phyloP scores from a whole-genome alignment of 345 rosid species.

The Capsella bursapastoris region DNA sequence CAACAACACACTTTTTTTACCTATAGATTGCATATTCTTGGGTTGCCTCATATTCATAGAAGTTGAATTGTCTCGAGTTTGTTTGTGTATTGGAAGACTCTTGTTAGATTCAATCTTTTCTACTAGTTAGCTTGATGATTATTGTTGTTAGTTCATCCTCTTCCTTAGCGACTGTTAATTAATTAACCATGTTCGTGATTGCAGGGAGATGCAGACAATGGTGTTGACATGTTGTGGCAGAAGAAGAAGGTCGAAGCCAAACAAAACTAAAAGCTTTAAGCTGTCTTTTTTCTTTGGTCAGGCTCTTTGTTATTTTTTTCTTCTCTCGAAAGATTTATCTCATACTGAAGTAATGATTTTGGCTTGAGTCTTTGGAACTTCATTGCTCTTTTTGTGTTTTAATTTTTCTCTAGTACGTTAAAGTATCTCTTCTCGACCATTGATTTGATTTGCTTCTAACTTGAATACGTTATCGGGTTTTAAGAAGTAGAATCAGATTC shows the following conservation, averaged over 20 bases:
- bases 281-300: not conserved
- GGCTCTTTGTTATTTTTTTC: not conserved
- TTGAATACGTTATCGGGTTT: not conserved
- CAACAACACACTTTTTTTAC: not conserved
- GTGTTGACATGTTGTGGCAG: constrained; percentile 64
- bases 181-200: not conserved
- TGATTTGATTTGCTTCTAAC: too few relatives aligned
- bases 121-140: not conserved
- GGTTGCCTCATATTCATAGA: too few relatives aligned
- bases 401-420: not conserved
- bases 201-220: constrained; percentile 79
- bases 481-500: constrained; percentile 28
- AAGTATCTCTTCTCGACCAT: not conserved
- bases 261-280: constrained; percentile 24
- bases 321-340: not conserved
- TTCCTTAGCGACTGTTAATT: not conserved
- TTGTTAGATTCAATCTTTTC: not conserved
- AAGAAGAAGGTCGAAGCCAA: constrained; percentile 48
- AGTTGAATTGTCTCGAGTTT: not conserved
- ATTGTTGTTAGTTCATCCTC: not conserved
- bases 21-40: too few relatives aligned
- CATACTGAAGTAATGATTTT: constrained; percentile 12
- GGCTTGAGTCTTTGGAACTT: not conserved
- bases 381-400: not conserved
- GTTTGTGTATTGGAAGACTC: not conserved